Evolutionary conservation across 73 alveolate genomes (phyloP).

Genomic region (Blepharisma stoltei): DNA sequence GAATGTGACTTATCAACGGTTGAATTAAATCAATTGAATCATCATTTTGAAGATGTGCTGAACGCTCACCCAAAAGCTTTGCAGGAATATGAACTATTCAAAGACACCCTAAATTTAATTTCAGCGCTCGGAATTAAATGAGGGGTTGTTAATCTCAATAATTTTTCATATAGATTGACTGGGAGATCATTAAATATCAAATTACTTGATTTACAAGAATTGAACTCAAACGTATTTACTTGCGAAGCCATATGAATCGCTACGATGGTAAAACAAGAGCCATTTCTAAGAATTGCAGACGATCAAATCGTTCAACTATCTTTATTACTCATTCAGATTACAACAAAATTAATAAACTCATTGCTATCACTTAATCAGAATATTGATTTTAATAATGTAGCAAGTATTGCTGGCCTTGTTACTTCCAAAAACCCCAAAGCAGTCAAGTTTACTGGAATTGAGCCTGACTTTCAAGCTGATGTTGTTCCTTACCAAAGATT

Average conservation of each 20-base stretch:
- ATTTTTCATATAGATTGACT: background rate
- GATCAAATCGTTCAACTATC: too few relatives aligned
- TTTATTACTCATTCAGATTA: too few relatives aligned
- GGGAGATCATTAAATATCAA: conserved; percentile 15
- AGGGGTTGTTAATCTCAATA: background rate
- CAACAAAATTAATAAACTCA: too few relatives aligned
- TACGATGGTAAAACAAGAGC: background rate
- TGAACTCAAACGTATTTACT: conserved; percentile 15
- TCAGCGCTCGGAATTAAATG: background rate
- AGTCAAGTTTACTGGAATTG: too few relatives aligned
- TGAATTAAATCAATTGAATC: background rate
- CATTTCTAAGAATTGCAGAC: too few relatives aligned
- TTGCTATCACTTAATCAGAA: too few relatives aligned
- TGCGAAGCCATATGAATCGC: background rate
- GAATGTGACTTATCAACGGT: background rate
- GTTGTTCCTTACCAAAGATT: too few relatives aligned
- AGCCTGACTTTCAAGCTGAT: too few relatives aligned
- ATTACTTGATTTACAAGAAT: conserved; percentile 4
- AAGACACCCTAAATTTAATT: background rate
- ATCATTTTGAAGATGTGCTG: background rate
- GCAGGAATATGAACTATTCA: background rate
- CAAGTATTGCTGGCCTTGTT: too few relatives aligned
- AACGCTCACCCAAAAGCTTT: background rate
- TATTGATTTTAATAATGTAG: too few relatives aligned
- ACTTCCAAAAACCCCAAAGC: too few relatives aligned